Evolutionary conservation across 1,284 basidiomycete genomes (phyloP), one percentile per base, ranked within the genome.

Genomic region (Stygiomarasmius scandens): DNA sequence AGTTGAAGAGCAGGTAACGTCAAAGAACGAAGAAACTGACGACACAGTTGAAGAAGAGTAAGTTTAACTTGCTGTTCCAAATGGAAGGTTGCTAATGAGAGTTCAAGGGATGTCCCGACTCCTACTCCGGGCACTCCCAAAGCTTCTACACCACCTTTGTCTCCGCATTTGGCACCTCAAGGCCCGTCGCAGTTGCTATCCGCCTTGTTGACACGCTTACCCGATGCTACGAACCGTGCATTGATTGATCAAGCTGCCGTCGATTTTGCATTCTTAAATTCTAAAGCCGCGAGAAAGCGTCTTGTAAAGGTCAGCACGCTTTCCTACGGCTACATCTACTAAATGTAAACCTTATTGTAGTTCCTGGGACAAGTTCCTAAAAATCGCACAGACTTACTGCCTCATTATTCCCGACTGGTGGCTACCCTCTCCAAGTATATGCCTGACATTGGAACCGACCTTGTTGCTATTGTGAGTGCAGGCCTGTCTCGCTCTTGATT

Each of bases 231-330:
- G 6, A 98, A 96, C 68, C 85, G 93, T n/a, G 84, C 87, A 3
- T 76, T 95, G 66, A 93, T 99, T 56, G 97, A 99, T 70, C 93
- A 96, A 71, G 90, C 92, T 19, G 95, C 96, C 0, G 86, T 98
- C 36, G 96, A 99, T 63, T 98, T 99, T 71, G 94, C 95, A 0
- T 95, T 96, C 68, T 77, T 98, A 58, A 98, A 98, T 69, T 96
- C 93, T 45, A 98, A 98, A 72, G 94, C 95, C 11, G 93, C 95
- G 2, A 81, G 97, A 60, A 96, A 95, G 68, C 80, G 96, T 51
- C 81, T 98, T 24, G 81, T 94, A 64, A 95, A 89, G 80, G 93
- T 93, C 63, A 25, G 77, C 66, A 29, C n/a, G 49, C 27, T 51
- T 49, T 23, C n/a, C 14, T 52, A 49, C 36, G n/a, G n/a, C n/a